Conservation (phyloP, 768 basidiomycete genomes). For the Favolaschia claudopus region DNA sequence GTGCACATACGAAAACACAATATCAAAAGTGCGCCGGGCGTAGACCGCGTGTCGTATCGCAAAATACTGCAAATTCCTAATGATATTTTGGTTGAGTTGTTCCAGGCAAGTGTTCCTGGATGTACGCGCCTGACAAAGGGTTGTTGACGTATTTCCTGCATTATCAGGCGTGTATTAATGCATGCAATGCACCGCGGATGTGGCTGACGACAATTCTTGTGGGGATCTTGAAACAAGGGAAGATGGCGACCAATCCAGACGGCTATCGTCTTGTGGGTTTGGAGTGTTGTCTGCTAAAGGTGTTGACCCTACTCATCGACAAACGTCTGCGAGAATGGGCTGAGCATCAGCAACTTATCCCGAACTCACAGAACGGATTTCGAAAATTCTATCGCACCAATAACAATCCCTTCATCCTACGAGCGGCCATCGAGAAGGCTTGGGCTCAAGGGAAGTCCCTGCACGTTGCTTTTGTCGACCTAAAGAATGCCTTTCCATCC, state of each 20-base stretch:
- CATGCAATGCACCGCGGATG: neutral
- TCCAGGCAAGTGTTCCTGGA: neutral
- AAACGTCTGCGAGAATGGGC: constrained; percentile 25
- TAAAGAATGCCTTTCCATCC: constrained; percentile 45
- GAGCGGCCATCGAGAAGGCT: constrained; percentile 30
- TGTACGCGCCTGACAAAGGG: too few species aligned
- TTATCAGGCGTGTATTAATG: too few species aligned
- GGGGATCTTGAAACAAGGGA: constrained; percentile 26
- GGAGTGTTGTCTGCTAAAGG: constrained; percentile 28
- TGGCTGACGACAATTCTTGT: constrained; percentile 7
- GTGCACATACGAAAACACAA: neutral
- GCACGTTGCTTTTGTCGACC: constrained; percentile 34
- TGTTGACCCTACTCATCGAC: constrained; percentile 32
- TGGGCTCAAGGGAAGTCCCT: constrained; percentile 23
- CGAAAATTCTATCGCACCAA: constrained; percentile 32
- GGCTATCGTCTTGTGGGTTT: constrained; percentile 27
- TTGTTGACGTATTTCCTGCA: too few species aligned
- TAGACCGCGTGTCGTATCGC: neutral
- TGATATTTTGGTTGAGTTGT: neutral
- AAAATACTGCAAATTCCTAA: neutral
- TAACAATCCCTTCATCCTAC: constrained; percentile 36
- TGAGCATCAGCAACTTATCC: constrained; percentile 26
- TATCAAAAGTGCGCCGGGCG: neutral
- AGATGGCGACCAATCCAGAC: constrained; percentile 17
- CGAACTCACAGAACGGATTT: constrained; percentile 42